Base-by-base conservation (phyloP, 805 yeast species). In the Starmerella gropengiesseri region DNA sequence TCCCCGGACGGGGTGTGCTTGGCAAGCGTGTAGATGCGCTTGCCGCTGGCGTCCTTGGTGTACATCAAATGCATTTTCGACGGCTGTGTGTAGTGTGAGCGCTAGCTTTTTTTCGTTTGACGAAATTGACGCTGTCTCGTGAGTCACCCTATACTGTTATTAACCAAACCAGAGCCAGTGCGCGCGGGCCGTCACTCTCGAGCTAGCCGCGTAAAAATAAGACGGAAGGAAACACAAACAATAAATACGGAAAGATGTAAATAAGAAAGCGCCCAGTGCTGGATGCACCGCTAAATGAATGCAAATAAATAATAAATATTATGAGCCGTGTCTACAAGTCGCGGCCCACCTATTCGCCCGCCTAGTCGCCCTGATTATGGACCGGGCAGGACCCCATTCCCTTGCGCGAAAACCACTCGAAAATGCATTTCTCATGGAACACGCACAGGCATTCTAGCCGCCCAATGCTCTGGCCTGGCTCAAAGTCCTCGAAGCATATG, bases 11-110 rank as follows among this genome's bases (percentile, higher is more conserved):
- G 86, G 44, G 93, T 79, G 56, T 61, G 52, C 70, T 91, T 91
- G 65, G 83, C 70, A 55, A 91, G 72, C 43, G 99, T 91, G 75
- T 91, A 91, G 58, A 82, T 65, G 67, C 99, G 81, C 74, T 89
- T 89, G 57, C 98, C 98, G 56, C 87, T 95, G 49, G 77, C 76
- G 59, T 87, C 94, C 60, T 81, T 66, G 48, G 96, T 87, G 86
- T 82, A 91, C 99, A 91, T 91, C 66, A 91, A 81, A 81, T 91
- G 98, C 99, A 91, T 91, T 49, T 65, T 63, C 47, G 25, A 32
- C 22, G 12, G 22, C 7, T 17, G 13, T 7, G 36, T 13, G 19
- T 12, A 18, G 17, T 17, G 17, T 11, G 14, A 7, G 29, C 9
- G 29, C 13, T 11, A 16, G 23, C 5, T 34, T 14, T 23, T 34